Percentiles rank a stretch among this genome's conserved stretches.
Evolutionary conservation across 2,329 filamentous ascomycete genomes (phyloP).

Genomic region (Magnaporthiopsis poae): DNA sequence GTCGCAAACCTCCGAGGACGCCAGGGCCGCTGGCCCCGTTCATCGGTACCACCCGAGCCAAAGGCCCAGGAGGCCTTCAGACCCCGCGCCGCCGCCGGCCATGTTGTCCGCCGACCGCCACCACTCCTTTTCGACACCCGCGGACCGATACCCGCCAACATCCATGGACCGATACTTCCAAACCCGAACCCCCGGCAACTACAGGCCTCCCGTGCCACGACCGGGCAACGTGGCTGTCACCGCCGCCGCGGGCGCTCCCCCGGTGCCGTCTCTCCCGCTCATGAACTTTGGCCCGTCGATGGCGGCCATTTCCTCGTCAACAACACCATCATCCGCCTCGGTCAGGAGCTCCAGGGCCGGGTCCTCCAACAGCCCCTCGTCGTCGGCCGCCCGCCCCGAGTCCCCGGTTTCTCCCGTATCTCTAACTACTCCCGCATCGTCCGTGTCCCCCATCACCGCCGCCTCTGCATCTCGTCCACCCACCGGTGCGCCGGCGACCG

Average conservation of each 20-base stretch:
- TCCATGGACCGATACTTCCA: constrained; percentile 1
- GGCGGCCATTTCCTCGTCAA: not conserved
- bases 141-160: constrained; percentile 10
- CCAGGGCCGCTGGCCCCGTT: constrained; percentile 3
- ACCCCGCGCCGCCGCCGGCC: constrained; percentile 12
- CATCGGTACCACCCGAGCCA: constrained; percentile 20
- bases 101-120: not conserved
- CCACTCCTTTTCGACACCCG: constrained; percentile 2
- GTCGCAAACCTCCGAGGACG: not conserved
- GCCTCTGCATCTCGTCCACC: not conserved
- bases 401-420: not conserved
- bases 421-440: not conserved
- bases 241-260: constrained; percentile 11
- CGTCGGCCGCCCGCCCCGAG: not conserved
- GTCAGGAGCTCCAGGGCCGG: not conserved
- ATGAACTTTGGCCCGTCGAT: constrained; percentile 1
- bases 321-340: not conserved
- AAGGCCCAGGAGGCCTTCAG: constrained; percentile 13
- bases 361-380: not conserved
- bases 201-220: not conserved
- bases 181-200: not conserved
- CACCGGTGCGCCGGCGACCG: not conserved
- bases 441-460: not conserved
- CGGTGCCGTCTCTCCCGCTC: constrained; percentile 13
- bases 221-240: not conserved